phyloP scores from a whole-genome alignment of 2,329 filamentous ascomycete genomes.

The Colletotrichum tanaceti region DNA sequence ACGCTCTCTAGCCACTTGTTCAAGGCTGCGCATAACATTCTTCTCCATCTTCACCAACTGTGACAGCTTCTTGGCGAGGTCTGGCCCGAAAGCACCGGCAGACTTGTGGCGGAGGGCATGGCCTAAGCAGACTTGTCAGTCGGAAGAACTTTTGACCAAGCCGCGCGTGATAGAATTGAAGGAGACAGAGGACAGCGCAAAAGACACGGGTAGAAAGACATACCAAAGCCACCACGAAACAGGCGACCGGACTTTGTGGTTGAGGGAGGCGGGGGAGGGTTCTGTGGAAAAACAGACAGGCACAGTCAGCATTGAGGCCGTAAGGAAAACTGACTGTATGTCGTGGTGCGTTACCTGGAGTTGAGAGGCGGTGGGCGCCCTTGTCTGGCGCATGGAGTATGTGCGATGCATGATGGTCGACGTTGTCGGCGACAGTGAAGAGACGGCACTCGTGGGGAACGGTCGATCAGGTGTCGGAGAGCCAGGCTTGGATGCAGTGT shows the following conservation, averaged over 20 bases:
- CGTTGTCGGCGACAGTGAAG: not conserved
- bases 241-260: conserved; percentile 91
- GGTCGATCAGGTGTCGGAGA: not conserved
- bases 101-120: conserved; percentile 79
- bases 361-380: conserved; percentile 92
- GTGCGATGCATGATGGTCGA: conserved; percentile 86
- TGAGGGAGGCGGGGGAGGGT: conserved; percentile 90
- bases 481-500: not conserved
- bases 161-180: not conserved
- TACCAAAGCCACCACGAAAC: conserved; percentile 88
- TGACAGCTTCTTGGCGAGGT: conserved; percentile 96
- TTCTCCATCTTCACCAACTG: conserved; percentile 99
- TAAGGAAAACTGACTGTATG: conserved; percentile 1
- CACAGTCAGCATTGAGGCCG: conserved; percentile 21
- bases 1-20: conserved; percentile 91
- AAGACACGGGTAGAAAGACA: conserved; percentile 52
- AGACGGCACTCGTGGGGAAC: not conserved
- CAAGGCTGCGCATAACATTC: conserved; percentile 99
- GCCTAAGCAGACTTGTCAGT: conserved; percentile 53
- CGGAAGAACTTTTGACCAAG: not conserved
- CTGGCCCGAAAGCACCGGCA: conserved; percentile 81
- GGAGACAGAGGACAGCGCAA: conserved; percentile 9
- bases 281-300: conserved; percentile 63
- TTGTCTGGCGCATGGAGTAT: conserved; percentile 97
- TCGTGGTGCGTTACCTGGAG: conserved; percentile 62